Base-by-base conservation (phyloP, 345 rosid genomes). In the Reutealis trisperma region DNA sequence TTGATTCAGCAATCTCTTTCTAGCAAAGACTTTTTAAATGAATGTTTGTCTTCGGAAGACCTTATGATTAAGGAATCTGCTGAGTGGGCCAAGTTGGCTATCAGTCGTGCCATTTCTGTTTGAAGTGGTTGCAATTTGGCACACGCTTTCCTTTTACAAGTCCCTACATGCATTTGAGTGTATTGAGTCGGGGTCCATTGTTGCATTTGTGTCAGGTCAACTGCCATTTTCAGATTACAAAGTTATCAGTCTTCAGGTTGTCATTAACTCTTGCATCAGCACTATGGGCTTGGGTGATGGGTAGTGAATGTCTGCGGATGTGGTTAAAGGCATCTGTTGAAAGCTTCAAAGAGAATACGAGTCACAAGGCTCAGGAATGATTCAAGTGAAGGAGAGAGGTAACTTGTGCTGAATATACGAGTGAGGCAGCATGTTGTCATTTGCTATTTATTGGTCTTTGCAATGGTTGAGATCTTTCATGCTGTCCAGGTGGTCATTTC, bases 41-140 rank as follows among this genome's bases (percentile, higher is more conserved):
- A 91, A 85, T 91, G 96, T 66, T 86, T 91, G 83, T 85, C 90
- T 57, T 91, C 93, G 24, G 92, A 91, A 14, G 96, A 91, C 76
- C 89, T 84, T 79, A 87, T 88, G 85, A 88, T 90, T 66, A 90
- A 90, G 84, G 91, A 88, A 86, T 88, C 91, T 65, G 91, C 91
- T 24, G 91, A 91, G 81, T 91, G 95, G 95, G 90, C 93, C 67
- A 91, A 87, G 78, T 85, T 87, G 86, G 93, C 95, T 80, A 89
- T 91, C 73, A 83, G 79, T 76, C 91, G 92, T 74, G 92, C 93
- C 71, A 89, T 88, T 58, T 89, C 93, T 81, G 89, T 88, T 84
- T 91, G 89, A 91, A 83, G 84, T 64, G 73, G 71, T 80, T 84
- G 73, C 71, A 63, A 5, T 63, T 73, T 24, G 74, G 81, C 85